A percentile compares a stretch with the other conserved stretches of the same genome.
These are phyloP conservation scores for Penicillium sp. DNA, from an alignment of 2,329 filamentous ascomycete genomes.

Conservation along the genomic window DNA sequence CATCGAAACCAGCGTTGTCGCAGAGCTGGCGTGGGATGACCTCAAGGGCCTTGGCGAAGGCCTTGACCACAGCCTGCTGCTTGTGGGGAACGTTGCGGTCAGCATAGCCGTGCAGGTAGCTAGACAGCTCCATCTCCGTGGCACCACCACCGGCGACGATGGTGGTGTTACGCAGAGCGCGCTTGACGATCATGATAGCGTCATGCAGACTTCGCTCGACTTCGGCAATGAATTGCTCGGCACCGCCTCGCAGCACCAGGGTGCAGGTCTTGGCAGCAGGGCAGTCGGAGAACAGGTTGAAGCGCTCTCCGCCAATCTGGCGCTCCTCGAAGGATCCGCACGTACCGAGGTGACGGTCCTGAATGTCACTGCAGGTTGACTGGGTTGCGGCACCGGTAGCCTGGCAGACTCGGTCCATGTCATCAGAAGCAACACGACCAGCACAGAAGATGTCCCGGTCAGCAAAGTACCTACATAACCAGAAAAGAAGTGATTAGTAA, in stretches of 20 bases:
- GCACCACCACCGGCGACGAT: slow-evolving; percentile 96
- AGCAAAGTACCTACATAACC: slow-evolving; percentile 69
- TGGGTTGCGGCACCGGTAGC: slow-evolving; percentile 90
- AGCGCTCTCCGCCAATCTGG: slow-evolving; percentile 95
- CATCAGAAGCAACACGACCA: slow-evolving; percentile 84
- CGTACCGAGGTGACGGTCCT: slow-evolving; percentile 81
- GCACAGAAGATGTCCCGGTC: slow-evolving; percentile 99
- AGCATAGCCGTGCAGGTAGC: slow-evolving; percentile 88
- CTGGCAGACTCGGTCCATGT: slow-evolving; percentile 94
- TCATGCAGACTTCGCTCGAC: slow-evolving; percentile 97
- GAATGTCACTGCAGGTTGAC: slow-evolving; percentile 96
- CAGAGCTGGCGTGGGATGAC: slow-evolving; percentile 95
- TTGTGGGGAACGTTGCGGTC: slow-evolving; percentile 92
- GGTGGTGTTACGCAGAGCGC: slow-evolving; percentile 88
- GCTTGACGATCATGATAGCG: slow-evolving; percentile 99
- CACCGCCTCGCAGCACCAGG: slow-evolving; percentile 88
- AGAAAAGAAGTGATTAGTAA: background rate
- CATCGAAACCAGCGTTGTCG: slow-evolving; percentile 98
- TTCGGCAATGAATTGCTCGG: slow-evolving; percentile 98
- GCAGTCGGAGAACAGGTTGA: slow-evolving; percentile 98
- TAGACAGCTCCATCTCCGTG: slow-evolving; percentile 93
- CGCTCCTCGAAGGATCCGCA: slow-evolving; percentile 92
- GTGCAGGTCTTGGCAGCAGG: slow-evolving; percentile 96
- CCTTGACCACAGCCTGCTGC: slow-evolving; percentile 97
- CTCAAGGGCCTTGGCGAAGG: slow-evolving; percentile 95